Percentiles rank a stretch among this genome's conserved stretches.
Conservation (phyloP, 2,329 filamentous ascomycete species). For the Fusarium globosum region DNA sequence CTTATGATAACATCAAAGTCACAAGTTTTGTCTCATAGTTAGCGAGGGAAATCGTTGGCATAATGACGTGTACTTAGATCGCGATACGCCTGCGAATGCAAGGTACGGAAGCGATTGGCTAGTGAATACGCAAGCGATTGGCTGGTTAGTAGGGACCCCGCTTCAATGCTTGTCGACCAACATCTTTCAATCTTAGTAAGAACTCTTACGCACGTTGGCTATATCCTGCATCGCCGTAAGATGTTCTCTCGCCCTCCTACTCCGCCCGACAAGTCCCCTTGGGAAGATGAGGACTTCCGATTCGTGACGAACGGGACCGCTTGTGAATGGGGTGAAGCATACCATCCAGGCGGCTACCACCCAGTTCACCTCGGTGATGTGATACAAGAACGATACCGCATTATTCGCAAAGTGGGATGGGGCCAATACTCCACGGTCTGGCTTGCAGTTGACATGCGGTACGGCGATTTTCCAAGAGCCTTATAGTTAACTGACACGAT, state of each 20-base stretch:
- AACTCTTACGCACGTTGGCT: background rate
- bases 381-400: background rate
- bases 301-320: background rate
- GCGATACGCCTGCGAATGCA: background rate
- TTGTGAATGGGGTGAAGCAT: background rate
- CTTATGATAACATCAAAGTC: accelerated
- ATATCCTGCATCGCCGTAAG: background rate
- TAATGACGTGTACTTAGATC: background rate
- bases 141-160: background rate
- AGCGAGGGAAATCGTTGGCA: background rate
- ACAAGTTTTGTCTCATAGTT: no score
- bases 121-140: background rate
- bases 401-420: background rate
- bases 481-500: no score
- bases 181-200: background rate
- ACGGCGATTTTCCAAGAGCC: no score
- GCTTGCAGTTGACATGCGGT: background rate
- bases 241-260: background rate
- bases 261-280: background rate
- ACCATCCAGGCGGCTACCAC: background rate
- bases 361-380: background rate
- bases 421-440: background rate
- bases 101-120: background rate
- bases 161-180: background rate
- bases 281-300: background rate